Base-by-base conservation (phyloP, 306 rosid genomes). In the Begonia peltatifolia region DNA sequence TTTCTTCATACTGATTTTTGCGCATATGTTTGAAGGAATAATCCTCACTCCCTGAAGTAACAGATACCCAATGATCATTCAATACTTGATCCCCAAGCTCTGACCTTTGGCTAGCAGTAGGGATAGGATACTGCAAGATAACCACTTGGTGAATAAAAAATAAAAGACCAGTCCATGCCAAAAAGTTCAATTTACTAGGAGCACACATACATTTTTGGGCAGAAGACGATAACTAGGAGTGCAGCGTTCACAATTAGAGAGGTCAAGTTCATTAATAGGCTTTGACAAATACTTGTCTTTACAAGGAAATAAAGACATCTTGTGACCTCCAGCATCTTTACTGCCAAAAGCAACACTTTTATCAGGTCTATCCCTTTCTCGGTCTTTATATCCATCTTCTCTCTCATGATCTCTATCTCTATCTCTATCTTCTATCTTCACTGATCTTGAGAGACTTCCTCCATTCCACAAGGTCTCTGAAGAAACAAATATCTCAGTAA, bases 1-100 rank as follows among this genome's bases (percentile, higher is more conserved):
- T 92, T 72, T 92, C 99, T 74, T 92, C 99, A 60, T 92, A 92
- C 70, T 92, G 99, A 68, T 92, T 92, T 79, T 92, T 92, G 65
- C 99, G 99, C 99, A 92, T 92, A 68, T 92, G 99, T 75, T 92
- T 92, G 56, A 92, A 92, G 61, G 99, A 92, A 70, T 92, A 92
- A 68, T 92, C 99, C 71, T 92, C 99, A 52, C 99, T 92, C 68
- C 99, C 99, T 55, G 99, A 92, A 63, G 99, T 92, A 58, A 92
- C 99, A 41, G 99, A 92, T 36, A 92, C 99, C 99, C 96, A 92
- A 52, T 83, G 77, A 60, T 92, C 99, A 74, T 92, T 92, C 64
- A 92, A 67, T 53, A 92, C 83, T 75, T 71, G 79, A n/a, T 72
- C 78, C 47, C 93, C 99, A 69, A 86, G 80, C 46, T 79, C 83